Percentiles rank a stretch among this genome's conserved stretches.
Conservation (phyloP, 2,329 filamentous ascomycete genomes). For the Alternaria dauci region DNA sequence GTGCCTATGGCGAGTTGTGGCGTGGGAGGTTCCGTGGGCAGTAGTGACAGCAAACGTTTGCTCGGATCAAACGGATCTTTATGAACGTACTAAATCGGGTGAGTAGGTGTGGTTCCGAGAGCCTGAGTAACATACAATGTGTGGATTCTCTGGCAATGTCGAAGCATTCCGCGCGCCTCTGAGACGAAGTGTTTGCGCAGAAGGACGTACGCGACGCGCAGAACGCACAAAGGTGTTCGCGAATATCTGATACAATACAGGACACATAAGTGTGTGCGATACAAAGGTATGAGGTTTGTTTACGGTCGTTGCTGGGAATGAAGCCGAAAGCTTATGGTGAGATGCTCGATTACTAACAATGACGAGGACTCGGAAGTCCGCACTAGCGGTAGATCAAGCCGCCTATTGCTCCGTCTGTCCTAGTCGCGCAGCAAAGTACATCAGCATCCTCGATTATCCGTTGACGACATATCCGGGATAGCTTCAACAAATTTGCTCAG, state of each 20-base stretch:
- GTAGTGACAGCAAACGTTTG: conserved; percentile 63
- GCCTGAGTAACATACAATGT: conserved; percentile 45
- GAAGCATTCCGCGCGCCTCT: conserved; percentile 41
- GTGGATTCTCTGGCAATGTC: conserved; percentile 55
- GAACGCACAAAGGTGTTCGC: conserved; percentile 30
- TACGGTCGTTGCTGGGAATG: conserved; percentile 1
- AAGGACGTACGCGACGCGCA: conserved; percentile 23
- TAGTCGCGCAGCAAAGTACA: neutral
- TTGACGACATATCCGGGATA: neutral
- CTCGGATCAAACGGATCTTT: conserved; percentile 51
- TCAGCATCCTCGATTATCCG: conserved; percentile 6
- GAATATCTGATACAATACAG: conserved; percentile 30
- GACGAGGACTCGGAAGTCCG: conserved; percentile 17
- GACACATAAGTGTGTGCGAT: conserved; percentile 16
- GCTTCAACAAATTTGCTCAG: conserved; percentile 3
- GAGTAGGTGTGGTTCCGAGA: neutral
- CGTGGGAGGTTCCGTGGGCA: conserved; percentile 63
- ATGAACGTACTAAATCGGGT: conserved; percentile 58
- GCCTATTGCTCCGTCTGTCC: neutral
- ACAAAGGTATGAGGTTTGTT: neutral
- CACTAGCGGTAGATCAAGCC: conserved; percentile 21
- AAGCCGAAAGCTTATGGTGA: conserved; percentile 5
- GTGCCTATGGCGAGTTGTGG: conserved; percentile 64
- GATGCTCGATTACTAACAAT: conserved; percentile 23
- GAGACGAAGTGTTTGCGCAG: conserved; percentile 27